Conservation (phyloP, 2,329 filamentous ascomycete genomes). For the Fusarium sp. region DNA sequence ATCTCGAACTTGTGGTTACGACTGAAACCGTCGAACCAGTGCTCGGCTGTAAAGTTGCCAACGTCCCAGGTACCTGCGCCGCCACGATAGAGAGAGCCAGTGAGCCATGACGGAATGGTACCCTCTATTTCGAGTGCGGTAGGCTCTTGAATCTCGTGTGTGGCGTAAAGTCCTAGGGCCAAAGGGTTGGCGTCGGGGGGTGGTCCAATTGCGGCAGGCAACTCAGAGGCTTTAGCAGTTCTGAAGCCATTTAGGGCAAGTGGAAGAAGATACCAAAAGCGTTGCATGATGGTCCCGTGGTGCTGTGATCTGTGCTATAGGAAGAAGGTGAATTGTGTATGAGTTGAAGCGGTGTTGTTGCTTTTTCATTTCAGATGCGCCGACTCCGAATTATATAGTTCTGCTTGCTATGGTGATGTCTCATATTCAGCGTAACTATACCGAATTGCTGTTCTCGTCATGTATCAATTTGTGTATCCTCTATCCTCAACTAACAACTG, state of each 20-base stretch:
- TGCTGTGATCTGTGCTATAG: neutral
- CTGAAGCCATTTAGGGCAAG: neutral
- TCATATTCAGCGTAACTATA: neutral
- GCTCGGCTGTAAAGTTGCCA: conserved; percentile 26
- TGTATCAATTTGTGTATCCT: neutral
- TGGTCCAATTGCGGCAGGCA: neutral
- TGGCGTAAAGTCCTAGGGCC: conserved; percentile 23
- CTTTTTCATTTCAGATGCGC: neutral
- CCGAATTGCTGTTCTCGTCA: neutral
- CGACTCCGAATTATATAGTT: neutral
- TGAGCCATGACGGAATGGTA: conserved; percentile 22
- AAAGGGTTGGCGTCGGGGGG: conserved; percentile 5
- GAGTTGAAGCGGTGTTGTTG: neutral
- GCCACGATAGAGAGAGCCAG: conserved; percentile 24
- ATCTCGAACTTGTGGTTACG: conserved; percentile 26
- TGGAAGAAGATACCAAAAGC: neutral
- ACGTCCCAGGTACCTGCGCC: conserved; percentile 25
- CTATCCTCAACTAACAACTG: neutral
- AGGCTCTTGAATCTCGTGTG: conserved; percentile 15
- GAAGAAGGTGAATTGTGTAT: neutral
- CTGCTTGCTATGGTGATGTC: too few relatives aligned
- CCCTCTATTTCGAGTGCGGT: conserved; percentile 10
- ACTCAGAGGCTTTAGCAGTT: neutral
- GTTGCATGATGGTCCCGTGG: neutral
- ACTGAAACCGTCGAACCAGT: conserved; percentile 27